Base-by-base conservation (phyloP, 495 filamentous ascomycete genomes). In the Penicillium maclennaniae region DNA sequence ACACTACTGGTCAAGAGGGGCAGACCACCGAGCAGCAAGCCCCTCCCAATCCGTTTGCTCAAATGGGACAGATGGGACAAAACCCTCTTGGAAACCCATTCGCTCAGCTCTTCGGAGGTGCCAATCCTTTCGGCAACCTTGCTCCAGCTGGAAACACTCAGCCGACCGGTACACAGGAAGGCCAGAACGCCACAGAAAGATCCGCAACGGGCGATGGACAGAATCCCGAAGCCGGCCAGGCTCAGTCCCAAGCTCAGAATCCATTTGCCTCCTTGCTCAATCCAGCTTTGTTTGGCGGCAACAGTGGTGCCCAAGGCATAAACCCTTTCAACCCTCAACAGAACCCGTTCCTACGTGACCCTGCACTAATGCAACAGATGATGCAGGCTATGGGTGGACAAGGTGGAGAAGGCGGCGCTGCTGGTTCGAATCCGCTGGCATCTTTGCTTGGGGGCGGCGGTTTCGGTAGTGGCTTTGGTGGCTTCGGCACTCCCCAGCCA, bases 1-100 rank as follows among this genome's bases (percentile, higher is more conserved):
- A 95, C 69, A 92, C 81, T 12, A 79, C 78, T 26, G 69, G 77
- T 8, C 69, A 73, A 37, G 69, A 73, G 48, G 69, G 65, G 62
- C 70, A 67, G 58, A 69, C 58, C 51, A 43, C 55, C 31, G 63
- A 78, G 65, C 69, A 79, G 62, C 69, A 65, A 28, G 69, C 58
- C 25, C 45, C 65, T 6, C 59, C 65, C 49, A 75, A 80, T 28
- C 75, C 75, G 7, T 71, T 80, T 19, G 62, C 51, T 28, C 62
- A 65, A 40, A 58, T 58, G 42, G 47, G 51, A 27, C 49, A 42
- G 16, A 61, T 58, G 42, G 47, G 51, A 27, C 49, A 42, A n/a
- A 61, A 59, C 15, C 57, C 60, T 0, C 15, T 63, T 28, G 78
- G 68, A 6, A 92, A 92, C 55, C 91, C 89, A 1, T 90, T 93